phyloP scores from a whole-genome alignment of 345 rosid genomes.

The Sonneratia caseolaris region DNA sequence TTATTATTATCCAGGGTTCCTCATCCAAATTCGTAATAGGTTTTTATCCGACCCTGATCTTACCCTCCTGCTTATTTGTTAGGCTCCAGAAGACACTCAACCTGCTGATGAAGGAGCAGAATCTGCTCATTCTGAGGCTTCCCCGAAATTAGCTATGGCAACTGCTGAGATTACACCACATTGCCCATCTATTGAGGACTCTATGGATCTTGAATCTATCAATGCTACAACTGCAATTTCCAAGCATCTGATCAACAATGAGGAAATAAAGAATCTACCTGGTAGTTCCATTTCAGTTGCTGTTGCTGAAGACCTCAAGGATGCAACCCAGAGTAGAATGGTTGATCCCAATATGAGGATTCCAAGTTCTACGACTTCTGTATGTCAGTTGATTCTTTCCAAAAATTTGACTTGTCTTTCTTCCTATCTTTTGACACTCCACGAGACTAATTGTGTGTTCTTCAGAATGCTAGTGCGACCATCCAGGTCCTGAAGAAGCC shows the following conservation, averaged over 20 bases:
- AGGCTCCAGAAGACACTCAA: conserved; percentile 33
- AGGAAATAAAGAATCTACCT: not conserved
- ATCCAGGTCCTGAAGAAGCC: conserved; percentile 53
- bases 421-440: conserved; percentile 6
- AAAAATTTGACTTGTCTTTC: not conserved
- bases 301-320: not conserved
- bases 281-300: not conserved
- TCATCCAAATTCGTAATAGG: not conserved
- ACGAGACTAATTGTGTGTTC: conserved; percentile 7
- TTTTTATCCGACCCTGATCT: not conserved
- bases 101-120: conserved; percentile 25
- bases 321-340: not conserved
- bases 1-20: not conserved
- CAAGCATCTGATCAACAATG: not conserved
- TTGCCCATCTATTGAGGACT: not conserved
- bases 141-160: conserved; percentile 11
- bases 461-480: conserved; percentile 43
- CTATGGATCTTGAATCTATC: not conserved
- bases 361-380: conserved; percentile 32
- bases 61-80: conserved; percentile 1
- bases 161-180: conserved; percentile 7
- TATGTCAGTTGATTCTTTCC: conserved; percentile 4
- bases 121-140: conserved; percentile 10
- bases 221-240: not conserved
- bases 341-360: conserved; percentile 7